Conservation (phyloP, 768 basidiomycete genomes). For the Hygrocybe punicea region DNA sequence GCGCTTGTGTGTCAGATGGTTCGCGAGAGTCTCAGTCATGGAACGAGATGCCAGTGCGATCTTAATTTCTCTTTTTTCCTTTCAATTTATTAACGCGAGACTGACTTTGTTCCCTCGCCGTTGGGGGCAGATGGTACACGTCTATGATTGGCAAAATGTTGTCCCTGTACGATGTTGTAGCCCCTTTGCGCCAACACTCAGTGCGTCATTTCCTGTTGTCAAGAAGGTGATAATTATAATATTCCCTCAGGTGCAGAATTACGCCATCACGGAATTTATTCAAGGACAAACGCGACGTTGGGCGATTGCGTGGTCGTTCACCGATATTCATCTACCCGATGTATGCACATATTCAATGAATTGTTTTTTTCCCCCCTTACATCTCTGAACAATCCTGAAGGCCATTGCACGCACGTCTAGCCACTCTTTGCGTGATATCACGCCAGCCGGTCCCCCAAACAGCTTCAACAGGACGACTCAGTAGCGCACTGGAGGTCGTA, state of each 20-base stretch:
- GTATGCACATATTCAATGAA: no score
- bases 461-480: conserved; percentile 10
- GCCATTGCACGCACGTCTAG: conserved; percentile 38
- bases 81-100: background rate
- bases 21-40: conserved; percentile 56
- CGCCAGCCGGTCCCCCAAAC: conserved; percentile 44
- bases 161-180: conserved; percentile 62
- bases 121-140: conserved; percentile 74
- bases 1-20: conserved; percentile 66
- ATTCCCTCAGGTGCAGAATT: conserved; percentile 69
- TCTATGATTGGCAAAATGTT: conserved; percentile 88
- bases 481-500: conserved; percentile 23
- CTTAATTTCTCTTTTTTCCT: conserved; percentile 11
- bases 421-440: conserved; percentile 45
- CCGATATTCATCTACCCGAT: conserved; percentile 63
- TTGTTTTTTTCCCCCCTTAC: background rate
- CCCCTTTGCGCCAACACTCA: conserved; percentile 42
- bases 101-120: background rate
- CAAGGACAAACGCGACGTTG: conserved; percentile 91
- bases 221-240: conserved; percentile 5
- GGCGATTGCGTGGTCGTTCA: conserved; percentile 86
- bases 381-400: conserved; percentile 25
- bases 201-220: conserved; percentile 33
- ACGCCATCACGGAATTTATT: conserved; percentile 76
- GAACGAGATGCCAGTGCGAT: conserved; percentile 56